Percentiles rank a stretch among this genome's conserved stretches.
These are phyloP conservation scores for Paradendryphiella salina DNA, from an alignment of 2,329 filamentous ascomycete genomes.

Conservation along the genomic window DNA sequence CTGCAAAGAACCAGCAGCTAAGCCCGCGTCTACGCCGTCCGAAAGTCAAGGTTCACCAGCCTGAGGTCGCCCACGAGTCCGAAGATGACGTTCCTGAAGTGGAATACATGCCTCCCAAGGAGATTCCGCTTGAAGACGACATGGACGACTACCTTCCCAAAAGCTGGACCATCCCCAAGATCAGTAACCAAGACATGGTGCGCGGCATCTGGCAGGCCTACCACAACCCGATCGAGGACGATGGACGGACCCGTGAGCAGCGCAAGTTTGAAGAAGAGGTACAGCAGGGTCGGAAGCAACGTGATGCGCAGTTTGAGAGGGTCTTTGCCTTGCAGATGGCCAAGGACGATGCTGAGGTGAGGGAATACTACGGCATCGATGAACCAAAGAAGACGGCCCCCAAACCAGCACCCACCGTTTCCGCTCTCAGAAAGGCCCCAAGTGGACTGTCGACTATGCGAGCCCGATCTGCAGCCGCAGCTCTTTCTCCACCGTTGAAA, in stretches of 20 bases:
- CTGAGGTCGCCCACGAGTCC: constrained; percentile 57
- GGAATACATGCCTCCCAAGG: constrained; percentile 84
- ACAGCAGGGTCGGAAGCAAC: constrained; percentile 53
- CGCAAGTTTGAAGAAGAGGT: constrained; percentile 57
- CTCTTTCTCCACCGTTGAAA: constrained; percentile 43
- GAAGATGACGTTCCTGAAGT: constrained; percentile 70
- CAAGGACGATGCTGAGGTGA: constrained; percentile 56
- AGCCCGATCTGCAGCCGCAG: constrained; percentile 56
- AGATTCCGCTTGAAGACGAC: constrained; percentile 64
- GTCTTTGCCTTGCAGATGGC: constrained; percentile 65
- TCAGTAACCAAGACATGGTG: constrained; percentile 58
- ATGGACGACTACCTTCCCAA: constrained; percentile 66
- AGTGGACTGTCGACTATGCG: constrained; percentile 56
- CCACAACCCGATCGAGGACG: constrained; percentile 63
- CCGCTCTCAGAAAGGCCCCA: constrained; percentile 21
- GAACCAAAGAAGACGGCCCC: constrained; percentile 34
- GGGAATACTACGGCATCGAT: constrained; percentile 35
- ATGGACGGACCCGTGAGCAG: constrained; percentile 66
- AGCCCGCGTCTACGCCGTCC: constrained; percentile 60
- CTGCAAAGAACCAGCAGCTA: constrained; percentile 67
- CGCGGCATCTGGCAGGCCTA: constrained; percentile 57
- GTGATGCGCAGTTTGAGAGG: constrained; percentile 68
- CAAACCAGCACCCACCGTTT: constrained; percentile 11
- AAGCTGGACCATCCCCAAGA: constrained; percentile 56
- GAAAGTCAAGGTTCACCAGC: constrained; percentile 65